A percentile compares a stretch with the other conserved stretches of the same genome.
phyloP scores from a whole-genome alignment of 768 basidiomycete species.

The Coprinopsis cinerea region DNA sequence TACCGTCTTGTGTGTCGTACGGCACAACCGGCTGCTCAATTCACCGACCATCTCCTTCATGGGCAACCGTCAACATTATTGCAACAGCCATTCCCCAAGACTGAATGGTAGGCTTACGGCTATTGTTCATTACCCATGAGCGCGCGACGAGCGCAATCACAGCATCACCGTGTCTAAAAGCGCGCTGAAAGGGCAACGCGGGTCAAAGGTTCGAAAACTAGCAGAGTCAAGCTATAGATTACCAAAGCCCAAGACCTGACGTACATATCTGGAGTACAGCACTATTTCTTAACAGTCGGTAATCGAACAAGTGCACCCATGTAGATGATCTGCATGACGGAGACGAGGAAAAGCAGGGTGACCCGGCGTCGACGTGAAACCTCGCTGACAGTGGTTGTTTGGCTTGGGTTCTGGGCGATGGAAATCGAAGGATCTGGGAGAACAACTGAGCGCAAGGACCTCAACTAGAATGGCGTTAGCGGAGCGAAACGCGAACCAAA shows the following conservation, averaged over 20 bases:
- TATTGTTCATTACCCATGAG: too few species aligned
- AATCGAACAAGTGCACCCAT: conserved; percentile 75
- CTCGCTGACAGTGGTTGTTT: conserved; percentile 61
- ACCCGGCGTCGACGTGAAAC: conserved; percentile 80
- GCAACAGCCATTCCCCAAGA: too few species aligned
- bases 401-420: conserved; percentile 27
- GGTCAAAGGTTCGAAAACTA: background rate
- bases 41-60: too few species aligned
- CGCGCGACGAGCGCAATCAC: too few species aligned
- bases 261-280: background rate
- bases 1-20: too few species aligned
- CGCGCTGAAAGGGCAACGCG: too few species aligned
- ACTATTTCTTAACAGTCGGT: background rate
- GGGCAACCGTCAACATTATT: too few species aligned
- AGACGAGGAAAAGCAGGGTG: conserved; percentile 84
- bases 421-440: conserved; percentile 67
- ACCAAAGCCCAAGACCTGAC: too few species aligned
- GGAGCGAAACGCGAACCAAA: background rate
- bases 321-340: conserved; percentile 74
- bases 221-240: background rate
- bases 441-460: conserved; percentile 87
- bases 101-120: too few species aligned
- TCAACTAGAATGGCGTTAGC: conserved; percentile 47
- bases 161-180: too few species aligned
- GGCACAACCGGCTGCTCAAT: too few species aligned